Evolutionary conservation across 2,329 filamentous ascomycete genomes (phyloP).

Genomic region (Fusarium caatingaense): DNA sequence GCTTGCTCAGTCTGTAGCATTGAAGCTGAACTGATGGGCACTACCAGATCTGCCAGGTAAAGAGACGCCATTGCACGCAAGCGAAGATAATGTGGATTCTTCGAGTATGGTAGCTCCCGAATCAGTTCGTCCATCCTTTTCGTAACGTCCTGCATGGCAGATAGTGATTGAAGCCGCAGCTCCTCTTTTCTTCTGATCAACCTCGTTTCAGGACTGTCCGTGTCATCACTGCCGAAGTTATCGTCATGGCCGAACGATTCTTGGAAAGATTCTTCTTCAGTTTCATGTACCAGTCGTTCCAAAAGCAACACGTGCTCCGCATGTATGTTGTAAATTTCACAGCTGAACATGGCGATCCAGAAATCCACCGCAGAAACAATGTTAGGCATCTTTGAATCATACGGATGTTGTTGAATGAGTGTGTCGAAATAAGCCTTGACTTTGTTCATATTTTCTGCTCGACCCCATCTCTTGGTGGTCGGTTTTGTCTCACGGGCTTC

Average conservation of each 20-base stretch:
- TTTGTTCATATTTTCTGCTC: slow-evolving; percentile 57
- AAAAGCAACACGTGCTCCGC: slow-evolving; percentile 65
- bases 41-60: slow-evolving; percentile 77
- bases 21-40: slow-evolving; percentile 55
- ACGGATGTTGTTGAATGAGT: slow-evolving; percentile 81
- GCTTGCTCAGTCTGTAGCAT: slow-evolving; percentile 46
- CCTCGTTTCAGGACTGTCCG: slow-evolving; percentile 30
- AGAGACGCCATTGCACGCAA: slow-evolving; percentile 79
- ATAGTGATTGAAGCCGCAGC: slow-evolving; percentile 64
- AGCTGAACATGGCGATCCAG: slow-evolving; percentile 81
- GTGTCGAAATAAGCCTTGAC: slow-evolving; percentile 76
- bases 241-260: slow-evolving; percentile 35
- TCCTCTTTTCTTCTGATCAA: slow-evolving; percentile 50
- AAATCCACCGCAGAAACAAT: slow-evolving; percentile 77
- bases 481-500: background rate
- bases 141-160: slow-evolving; percentile 71
- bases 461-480: slow-evolving; percentile 53
- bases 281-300: slow-evolving; percentile 50
- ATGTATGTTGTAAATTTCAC: slow-evolving; percentile 82
- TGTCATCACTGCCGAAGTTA: slow-evolving; percentile 37
- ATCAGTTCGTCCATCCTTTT: slow-evolving; percentile 77
- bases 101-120: slow-evolving; percentile 75
- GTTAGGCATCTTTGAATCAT: slow-evolving; percentile 69
- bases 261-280: slow-evolving; percentile 39
- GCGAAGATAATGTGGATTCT: slow-evolving; percentile 73